Evolutionary conservation across 2,329 filamentous ascomycete genomes (phyloP).

Genomic region (Orbilia oligospora): DNA sequence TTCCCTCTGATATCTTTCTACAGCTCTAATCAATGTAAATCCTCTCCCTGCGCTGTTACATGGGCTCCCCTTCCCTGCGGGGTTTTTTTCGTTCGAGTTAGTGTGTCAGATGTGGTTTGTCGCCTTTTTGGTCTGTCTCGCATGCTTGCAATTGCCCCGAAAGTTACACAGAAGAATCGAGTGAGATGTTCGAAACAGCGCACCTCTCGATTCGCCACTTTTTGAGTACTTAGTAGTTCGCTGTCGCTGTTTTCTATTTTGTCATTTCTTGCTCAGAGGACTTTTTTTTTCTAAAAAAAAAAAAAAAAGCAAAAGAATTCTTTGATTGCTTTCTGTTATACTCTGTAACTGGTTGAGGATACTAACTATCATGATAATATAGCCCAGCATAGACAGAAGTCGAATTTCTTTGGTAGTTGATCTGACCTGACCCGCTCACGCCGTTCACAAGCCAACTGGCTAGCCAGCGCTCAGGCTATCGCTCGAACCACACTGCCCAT

Average conservation of each 20-base stretch:
- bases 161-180: slow-evolving; percentile 51
- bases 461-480: not conserved
- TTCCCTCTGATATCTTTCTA: not conserved
- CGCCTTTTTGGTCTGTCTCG: not conserved
- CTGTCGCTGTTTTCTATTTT: slow-evolving; percentile 4
- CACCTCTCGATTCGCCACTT: slow-evolving; percentile 36
- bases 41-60: slow-evolving; percentile 9
- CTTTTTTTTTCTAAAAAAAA: too few species aligned
- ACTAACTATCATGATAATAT: too few species aligned
- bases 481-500: slow-evolving; percentile 57
- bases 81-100: slow-evolving; percentile 20
- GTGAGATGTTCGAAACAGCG: slow-evolving; percentile 38
- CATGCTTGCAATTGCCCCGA: slow-evolving; percentile 3
- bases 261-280: not conserved
- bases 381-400: too few species aligned
- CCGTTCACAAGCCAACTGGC: slow-evolving; percentile 47
- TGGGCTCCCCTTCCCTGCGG: slow-evolving; percentile 22
- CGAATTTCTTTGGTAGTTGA: too few species aligned
- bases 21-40: slow-evolving; percentile 2
- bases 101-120: slow-evolving; percentile 14
- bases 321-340: too few species aligned
- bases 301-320: too few species aligned
- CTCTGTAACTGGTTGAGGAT: too few species aligned
- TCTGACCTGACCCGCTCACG: slow-evolving; percentile 36
- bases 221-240: slow-evolving; percentile 9